Evolutionary conservation across 163 green algal species (phyloP).

Genomic region (Dunaliella salina): DNA sequence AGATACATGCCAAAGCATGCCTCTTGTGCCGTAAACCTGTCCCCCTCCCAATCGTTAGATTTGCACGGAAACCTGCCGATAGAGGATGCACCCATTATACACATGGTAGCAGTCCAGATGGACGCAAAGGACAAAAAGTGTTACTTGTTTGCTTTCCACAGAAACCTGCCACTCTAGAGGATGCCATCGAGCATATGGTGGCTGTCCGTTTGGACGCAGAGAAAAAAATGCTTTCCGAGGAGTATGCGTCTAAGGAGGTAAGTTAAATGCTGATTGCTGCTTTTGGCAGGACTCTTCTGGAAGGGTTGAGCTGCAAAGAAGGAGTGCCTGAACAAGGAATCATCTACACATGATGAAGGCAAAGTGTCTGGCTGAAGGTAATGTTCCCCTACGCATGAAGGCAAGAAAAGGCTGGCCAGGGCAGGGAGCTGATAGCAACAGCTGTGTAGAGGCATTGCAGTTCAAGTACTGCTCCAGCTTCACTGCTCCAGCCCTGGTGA

Average conservation of each 20-base stretch:
- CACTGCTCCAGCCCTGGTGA: too few species aligned
- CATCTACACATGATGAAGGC: too few species aligned
- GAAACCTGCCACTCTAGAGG: constrained; percentile 56
- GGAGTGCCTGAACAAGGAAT: too few species aligned
- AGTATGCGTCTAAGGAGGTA: constrained; percentile 30
- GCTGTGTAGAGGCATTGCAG: too few species aligned
- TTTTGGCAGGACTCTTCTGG: too few species aligned
- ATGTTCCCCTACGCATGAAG: too few species aligned
- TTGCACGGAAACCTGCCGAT: constrained; percentile 54
- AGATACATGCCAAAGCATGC: too few species aligned
- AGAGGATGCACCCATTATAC: constrained; percentile 45
- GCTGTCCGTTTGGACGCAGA: constrained; percentile 40
- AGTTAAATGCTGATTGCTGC: background rate
- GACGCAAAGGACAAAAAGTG: constrained; percentile 35
- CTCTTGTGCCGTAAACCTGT: background rate
- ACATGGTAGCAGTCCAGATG: constrained; percentile 41
- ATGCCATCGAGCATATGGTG: constrained; percentile 48
- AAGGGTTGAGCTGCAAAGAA: too few species aligned
- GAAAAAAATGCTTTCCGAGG: constrained; percentile 19
- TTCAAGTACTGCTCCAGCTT: too few species aligned
- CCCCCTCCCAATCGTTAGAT: background rate
- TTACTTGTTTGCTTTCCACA: constrained; percentile 20
- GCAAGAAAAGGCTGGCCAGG: too few species aligned
- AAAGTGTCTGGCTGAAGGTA: too few species aligned
- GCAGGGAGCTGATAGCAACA: too few species aligned